Evolutionary conservation across 352 stramenopile genomes (phyloP).

Genomic region (Pythium oligandrum): DNA sequence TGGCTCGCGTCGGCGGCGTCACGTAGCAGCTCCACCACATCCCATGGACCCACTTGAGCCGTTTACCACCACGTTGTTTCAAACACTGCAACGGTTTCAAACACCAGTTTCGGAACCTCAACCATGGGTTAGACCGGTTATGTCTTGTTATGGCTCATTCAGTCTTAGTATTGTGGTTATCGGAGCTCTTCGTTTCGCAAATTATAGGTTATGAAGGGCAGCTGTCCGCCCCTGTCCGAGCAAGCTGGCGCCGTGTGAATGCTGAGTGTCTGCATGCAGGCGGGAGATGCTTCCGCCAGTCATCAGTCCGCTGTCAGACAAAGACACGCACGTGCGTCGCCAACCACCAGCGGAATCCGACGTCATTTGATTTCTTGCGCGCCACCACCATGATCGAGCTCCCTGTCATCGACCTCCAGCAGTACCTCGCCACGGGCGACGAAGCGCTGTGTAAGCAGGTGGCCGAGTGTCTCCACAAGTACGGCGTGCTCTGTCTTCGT

Average conservation of each 20-base stretch:
- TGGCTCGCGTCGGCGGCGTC: slow-evolving; percentile 70
- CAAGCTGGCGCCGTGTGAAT: slow-evolving; percentile 5
- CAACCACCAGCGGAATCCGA: slow-evolving; percentile 3
- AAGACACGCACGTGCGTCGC: slow-evolving; percentile 14
- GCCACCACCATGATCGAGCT: slow-evolving; percentile 55
- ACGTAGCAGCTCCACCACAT: slow-evolving; percentile 71
- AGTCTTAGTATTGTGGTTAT: too few species aligned
- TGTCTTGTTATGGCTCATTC: too few species aligned
- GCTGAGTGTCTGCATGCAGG: slow-evolving; percentile 5
- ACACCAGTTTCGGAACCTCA: too few species aligned
- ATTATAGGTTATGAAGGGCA: slow-evolving; percentile 13
- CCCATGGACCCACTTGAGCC: not conserved
- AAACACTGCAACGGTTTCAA: too few species aligned
- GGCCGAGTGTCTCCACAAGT: slow-evolving; percentile 80
- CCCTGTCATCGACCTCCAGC: slow-evolving; percentile 75
- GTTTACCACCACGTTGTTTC: too few species aligned
- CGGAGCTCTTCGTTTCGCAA: not conserved
- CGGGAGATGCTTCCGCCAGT: too few species aligned
- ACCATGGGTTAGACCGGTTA: too few species aligned
- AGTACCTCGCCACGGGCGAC: slow-evolving; percentile 73
- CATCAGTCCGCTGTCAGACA: slow-evolving; percentile 1
- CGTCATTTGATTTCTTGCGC: too few species aligned
- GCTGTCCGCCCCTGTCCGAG: slow-evolving; percentile 6
- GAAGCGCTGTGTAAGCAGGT: slow-evolving; percentile 66
- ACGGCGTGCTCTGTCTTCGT: slow-evolving; percentile 78